Evolutionary conservation across 2,329 filamentous ascomycete species (phyloP).

Genomic region (Fulvia fulva): DNA sequence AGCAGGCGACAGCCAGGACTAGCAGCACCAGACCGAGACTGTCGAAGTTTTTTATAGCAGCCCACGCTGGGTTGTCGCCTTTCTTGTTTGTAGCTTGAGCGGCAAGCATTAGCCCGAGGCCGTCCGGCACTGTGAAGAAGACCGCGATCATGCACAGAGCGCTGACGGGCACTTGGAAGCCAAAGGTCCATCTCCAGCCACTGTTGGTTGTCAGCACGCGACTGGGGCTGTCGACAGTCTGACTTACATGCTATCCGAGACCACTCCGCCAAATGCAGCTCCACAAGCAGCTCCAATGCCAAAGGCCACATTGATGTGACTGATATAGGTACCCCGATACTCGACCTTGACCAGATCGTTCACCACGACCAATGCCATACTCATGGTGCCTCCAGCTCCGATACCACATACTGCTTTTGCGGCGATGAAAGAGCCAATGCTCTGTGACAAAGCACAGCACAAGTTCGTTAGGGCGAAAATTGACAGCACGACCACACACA

Average conservation of each 20-base stretch:
- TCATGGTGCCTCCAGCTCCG: conserved; percentile 67
- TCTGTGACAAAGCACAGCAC: conserved; percentile 65
- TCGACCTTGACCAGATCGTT: conserved; percentile 72
- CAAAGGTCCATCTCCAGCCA: conserved; percentile 70
- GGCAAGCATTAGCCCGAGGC: conserved; percentile 45
- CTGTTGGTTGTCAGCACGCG: background rate
- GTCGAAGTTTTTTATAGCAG: conserved; percentile 49
- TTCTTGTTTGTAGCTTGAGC: conserved; percentile 36
- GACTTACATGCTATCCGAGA: conserved; percentile 58
- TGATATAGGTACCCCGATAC: conserved; percentile 66
- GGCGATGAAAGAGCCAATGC: conserved; percentile 66
- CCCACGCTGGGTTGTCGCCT: conserved; percentile 28
- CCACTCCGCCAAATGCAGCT: conserved; percentile 64
- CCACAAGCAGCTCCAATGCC: conserved; percentile 53
- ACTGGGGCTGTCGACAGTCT: background rate
- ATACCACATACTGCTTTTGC: conserved; percentile 69
- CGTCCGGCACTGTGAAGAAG: conserved; percentile 41
- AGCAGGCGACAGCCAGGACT: conserved; percentile 43
- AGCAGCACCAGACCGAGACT: conserved; percentile 47
- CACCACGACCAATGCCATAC: conserved; percentile 66
- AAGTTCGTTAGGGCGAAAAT: conserved; percentile 63
- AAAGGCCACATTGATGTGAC: conserved; percentile 64
- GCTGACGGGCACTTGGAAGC: conserved; percentile 49
- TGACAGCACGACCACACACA: conserved; percentile 61
- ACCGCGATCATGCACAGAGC: conserved; percentile 43